Base-by-base conservation (phyloP, 129 eudicot species). In the Centaurea solstitialis region DNA sequence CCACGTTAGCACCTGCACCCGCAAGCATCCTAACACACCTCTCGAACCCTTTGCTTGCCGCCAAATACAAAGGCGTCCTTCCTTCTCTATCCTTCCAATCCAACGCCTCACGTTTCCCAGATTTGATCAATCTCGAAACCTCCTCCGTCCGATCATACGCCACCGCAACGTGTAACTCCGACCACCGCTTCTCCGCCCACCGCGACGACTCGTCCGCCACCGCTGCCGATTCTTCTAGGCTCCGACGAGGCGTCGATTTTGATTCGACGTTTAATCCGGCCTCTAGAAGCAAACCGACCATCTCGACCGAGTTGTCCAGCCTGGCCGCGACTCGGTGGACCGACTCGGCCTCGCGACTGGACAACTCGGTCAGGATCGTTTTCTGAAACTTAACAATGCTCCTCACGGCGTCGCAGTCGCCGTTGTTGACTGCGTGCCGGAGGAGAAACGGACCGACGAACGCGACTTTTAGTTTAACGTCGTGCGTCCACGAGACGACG, bases 41-140 rank as follows among this genome's bases (percentile, higher is more conserved):
- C 70, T 83, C 81, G 21, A 70, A 59, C 21, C 93, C 97, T 79
- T 87, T 72, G 35, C 85, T 81, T 10, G 90, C 93, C 62, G 97
- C 97, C 87, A 91, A 83, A 85, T 76, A 88, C 82, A 89, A 62
- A 70, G 93, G 75, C 39, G 93, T 89, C 78, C 87, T 80, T 4
- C 93, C 97, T 21, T 87, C 86, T 64, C 59, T 74, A 72, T 91
- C 97, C 83, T 80, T 83, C n/a, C 90, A 85, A 70, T 91, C 96
- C 91, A 87, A 82, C 86, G 80, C 20, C 74, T 77, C 77, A 12
- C 72, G 33, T 50, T 76, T 76, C 24, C 82, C 78, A 24, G 33
- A 28, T 1, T 74, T 86, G 66, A 90, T 64, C 47, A 89, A 59
- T 61, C 78, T 86, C 86, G 76, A 23, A 21, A 91, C 81, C 79